Evolutionary conservation across 2,329 filamentous ascomycete genomes (phyloP).

Genomic region (Fusarium sulawesiense): DNA sequence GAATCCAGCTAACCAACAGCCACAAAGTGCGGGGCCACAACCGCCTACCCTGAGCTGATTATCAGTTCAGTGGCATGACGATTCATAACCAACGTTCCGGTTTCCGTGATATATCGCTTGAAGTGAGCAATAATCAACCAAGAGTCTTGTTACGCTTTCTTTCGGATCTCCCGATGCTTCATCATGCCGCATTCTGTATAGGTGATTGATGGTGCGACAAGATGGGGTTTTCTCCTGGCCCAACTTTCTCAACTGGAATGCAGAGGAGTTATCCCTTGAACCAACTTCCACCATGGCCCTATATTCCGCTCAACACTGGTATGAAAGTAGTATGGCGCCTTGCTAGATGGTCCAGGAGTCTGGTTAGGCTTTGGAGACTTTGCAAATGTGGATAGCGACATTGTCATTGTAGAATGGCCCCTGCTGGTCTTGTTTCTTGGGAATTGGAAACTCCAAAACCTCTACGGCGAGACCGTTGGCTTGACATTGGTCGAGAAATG

Average conservation of each 20-base stretch:
- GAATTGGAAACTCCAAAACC: constrained; percentile 57
- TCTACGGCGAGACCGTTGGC: constrained; percentile 57
- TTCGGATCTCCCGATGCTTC: constrained; percentile 18
- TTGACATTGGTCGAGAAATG: constrained; percentile 70
- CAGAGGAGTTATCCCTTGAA: constrained; percentile 20
- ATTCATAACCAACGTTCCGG: constrained; percentile 17
- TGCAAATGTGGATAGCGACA: constrained; percentile 68
- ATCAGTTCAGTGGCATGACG: constrained; percentile 35
- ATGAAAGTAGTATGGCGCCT: constrained; percentile 16
- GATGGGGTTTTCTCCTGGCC: constrained; percentile 6
- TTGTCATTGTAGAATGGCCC: constrained; percentile 73
- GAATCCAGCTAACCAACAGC: neutral
- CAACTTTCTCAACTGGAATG: constrained; percentile 41
- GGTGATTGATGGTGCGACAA: constrained; percentile 16
- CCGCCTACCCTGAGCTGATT: constrained; percentile 32
- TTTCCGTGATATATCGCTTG: constrained; percentile 1
- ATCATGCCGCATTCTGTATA: constrained; percentile 18
- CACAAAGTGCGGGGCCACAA: constrained; percentile 23
- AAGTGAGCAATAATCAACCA: constrained; percentile 4
- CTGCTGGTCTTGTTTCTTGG: constrained; percentile 56
- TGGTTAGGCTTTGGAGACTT: constrained; percentile 43
- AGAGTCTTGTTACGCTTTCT: neutral
- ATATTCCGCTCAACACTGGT: constrained; percentile 3
- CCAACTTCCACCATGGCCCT: neutral
- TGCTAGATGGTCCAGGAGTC: constrained; percentile 1